Evolutionary conservation across 345 rosid species (phyloP).

Genomic region (Hibiscus mutabilis): DNA sequence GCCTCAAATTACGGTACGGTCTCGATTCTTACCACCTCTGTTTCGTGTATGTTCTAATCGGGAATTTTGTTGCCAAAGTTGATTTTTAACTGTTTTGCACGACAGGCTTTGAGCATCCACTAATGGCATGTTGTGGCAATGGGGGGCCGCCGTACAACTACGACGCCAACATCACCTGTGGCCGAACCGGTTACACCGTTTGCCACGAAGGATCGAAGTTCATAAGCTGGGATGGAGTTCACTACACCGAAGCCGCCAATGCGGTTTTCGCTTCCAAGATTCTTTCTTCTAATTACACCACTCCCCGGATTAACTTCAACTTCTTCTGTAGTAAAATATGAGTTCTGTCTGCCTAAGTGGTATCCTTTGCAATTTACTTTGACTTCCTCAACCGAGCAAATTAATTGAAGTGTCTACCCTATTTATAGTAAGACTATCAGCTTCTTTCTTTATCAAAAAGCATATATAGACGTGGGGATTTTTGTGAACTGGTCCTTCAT

Average conservation of each 20-base stretch:
- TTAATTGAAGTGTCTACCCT: no score
- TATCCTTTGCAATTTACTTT: no score
- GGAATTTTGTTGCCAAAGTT: not conserved
- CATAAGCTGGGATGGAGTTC: slow-evolving; percentile 66
- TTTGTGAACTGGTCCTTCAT: no score
- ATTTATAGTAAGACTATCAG: no score
- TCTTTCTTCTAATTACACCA: slow-evolving; percentile 37
- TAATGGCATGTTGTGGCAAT: slow-evolving; percentile 49
- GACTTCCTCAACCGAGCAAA: no score
- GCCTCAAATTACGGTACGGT: slow-evolving; percentile 33
- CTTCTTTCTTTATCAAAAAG: no score
- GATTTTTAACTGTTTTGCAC: not conserved
- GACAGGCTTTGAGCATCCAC: slow-evolving; percentile 49
- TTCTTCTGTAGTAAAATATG: slow-evolving; percentile 34
- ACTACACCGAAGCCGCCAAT: slow-evolving; percentile 65
- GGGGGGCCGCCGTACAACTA: slow-evolving; percentile 53
- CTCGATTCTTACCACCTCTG: slow-evolving; percentile 18
- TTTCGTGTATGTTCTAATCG: not conserved
- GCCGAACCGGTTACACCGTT: slow-evolving; percentile 32
- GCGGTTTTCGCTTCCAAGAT: slow-evolving; percentile 34
- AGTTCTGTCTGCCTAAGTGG: not conserved
- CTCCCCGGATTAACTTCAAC: slow-evolving; percentile 36
- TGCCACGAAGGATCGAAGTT: slow-evolving; percentile 31
- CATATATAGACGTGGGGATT: no score
- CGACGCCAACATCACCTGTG: slow-evolving; percentile 31